Evolutionary conservation across 2,329 filamentous ascomycete genomes (phyloP).

Genomic region (Pseudonectria buxi): DNA sequence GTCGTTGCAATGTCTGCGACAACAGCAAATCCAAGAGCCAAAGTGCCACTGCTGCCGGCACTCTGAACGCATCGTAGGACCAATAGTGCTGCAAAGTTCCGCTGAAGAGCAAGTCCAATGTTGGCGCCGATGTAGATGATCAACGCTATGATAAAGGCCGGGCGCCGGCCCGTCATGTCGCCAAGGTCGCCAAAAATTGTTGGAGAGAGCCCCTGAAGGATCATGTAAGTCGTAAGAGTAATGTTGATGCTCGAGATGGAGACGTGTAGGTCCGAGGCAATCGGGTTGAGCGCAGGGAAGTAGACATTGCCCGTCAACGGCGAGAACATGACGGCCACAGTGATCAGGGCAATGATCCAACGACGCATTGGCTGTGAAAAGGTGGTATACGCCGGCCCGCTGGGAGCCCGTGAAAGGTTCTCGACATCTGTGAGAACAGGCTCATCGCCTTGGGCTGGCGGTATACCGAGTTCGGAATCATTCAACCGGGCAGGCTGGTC

Average conservation of each 20-base stretch:
- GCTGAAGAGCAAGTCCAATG: constrained; percentile 52
- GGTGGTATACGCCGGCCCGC: constrained; percentile 22
- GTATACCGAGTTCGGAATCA: background rate
- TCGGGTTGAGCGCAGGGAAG: constrained; percentile 35
- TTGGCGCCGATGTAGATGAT: constrained; percentile 52
- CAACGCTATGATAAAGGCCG: constrained; percentile 53
- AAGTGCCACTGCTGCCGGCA: constrained; percentile 57
- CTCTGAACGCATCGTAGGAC: constrained; percentile 58
- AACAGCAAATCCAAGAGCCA: constrained; percentile 65
- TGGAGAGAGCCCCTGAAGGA: constrained; percentile 56
- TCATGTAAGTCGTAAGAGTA: constrained; percentile 54
- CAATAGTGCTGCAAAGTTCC: constrained; percentile 50
- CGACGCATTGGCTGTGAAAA: constrained; percentile 34
- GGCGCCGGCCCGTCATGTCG: constrained; percentile 54
- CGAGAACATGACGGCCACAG: constrained; percentile 47
- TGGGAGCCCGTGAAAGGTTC: constrained; percentile 12
- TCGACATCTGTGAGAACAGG: constrained; percentile 13
- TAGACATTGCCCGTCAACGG: constrained; percentile 56
- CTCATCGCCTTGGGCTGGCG: constrained; percentile 2
- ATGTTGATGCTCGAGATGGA: constrained; percentile 38
- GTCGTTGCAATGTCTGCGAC: constrained; percentile 65
- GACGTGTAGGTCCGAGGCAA: constrained; percentile 34
- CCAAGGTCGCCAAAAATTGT: constrained; percentile 56
- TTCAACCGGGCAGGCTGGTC: too few species aligned
- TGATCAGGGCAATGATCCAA: constrained; percentile 48